phyloP scores from a whole-genome alignment of 1,284 basidiomycete genomes.

The Cystobasidiaceae sp. region DNA sequence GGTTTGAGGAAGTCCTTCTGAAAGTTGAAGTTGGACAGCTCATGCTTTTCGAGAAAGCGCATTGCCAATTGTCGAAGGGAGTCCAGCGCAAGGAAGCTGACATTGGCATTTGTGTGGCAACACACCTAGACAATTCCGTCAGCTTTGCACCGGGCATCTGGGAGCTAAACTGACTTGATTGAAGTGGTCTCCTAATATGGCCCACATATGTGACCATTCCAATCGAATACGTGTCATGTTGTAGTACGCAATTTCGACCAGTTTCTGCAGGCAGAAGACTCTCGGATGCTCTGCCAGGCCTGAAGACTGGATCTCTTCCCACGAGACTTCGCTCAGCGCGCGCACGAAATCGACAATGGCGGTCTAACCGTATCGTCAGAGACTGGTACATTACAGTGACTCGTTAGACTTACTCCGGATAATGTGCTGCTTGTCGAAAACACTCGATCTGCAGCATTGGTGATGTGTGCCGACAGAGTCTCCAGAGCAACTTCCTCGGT shows the following conservation, averaged over 20 bases:
- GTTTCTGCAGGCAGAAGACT: conserved; percentile 94
- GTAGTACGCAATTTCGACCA: conserved; percentile 99
- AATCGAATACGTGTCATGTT: conserved; percentile 98
- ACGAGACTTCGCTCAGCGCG: conserved; percentile 92
- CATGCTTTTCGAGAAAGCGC: conserved; percentile 98
- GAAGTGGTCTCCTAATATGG: conserved; percentile 96
- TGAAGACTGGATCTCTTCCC: conserved; percentile 99
- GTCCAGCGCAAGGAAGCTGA: conserved; percentile 95
- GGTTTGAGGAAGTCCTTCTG: conserved; percentile 99
- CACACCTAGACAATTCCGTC: conserved; percentile 88
- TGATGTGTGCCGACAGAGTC: conserved; percentile 94
- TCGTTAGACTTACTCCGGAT: conserved; percentile 85
- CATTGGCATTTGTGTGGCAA: conserved; percentile 94
- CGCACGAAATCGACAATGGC: conserved; percentile 98
- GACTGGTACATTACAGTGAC: neutral
- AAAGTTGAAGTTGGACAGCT: conserved; percentile 96
- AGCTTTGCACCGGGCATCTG: no score
- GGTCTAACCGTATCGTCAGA: conserved; percentile 55
- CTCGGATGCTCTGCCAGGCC: conserved; percentile 80
- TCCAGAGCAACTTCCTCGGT: conserved; percentile 94
- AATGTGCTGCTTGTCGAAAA: conserved; percentile 93
- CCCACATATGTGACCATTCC: conserved; percentile 98
- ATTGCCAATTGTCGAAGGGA: conserved; percentile 96
- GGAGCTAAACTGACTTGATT: conserved; percentile 65
- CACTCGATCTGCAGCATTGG: conserved; percentile 97